These are phyloP conservation scores for Ilyonectria destructans DNA, from an alignment of 2,329 filamentous ascomycete species.

Conservation along the genomic window DNA sequence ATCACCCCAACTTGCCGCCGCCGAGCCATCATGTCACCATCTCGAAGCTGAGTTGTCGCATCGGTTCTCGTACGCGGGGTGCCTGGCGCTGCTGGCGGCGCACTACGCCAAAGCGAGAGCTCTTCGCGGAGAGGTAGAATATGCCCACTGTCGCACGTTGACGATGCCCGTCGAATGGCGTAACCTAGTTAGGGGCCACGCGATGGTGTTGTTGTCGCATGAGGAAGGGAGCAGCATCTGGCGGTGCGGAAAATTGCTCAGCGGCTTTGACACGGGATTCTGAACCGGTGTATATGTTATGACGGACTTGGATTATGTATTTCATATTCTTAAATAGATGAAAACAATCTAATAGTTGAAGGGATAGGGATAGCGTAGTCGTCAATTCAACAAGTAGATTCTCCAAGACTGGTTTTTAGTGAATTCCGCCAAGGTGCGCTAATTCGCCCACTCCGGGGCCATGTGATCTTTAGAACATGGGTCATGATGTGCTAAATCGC, in stretches of 20 bases:
- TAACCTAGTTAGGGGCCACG: neutral
- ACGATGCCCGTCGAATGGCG: constrained; percentile 2
- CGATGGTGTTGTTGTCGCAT: neutral
- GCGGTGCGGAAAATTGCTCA: constrained; percentile 5
- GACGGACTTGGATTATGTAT: too few species aligned
- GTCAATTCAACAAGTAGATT: too few species aligned
- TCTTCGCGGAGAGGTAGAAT: neutral
- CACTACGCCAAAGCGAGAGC: constrained; percentile 2
- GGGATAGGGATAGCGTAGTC: too few species aligned
- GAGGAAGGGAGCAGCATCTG: constrained; percentile 8
- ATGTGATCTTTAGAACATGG: neutral
- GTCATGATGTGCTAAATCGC: neutral
- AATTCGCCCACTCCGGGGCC: neutral
- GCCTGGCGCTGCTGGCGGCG: constrained; percentile 1
- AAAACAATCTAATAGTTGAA: too few species aligned
- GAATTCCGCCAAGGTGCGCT: too few species aligned
- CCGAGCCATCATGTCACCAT: constrained; percentile 3
- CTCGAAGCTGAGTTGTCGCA: constrained; percentile 11
- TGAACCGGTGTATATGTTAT: too few species aligned
- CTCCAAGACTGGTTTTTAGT: too few species aligned
- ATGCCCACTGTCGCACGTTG: neutral
- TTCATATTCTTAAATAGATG: too few species aligned
- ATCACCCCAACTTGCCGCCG: neutral
- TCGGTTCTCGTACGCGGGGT: constrained; percentile 4
- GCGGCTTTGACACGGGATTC: neutral